Conservation (phyloP, 2,329 filamentous ascomycete species). For the Stachybotrys chartarum region DNA sequence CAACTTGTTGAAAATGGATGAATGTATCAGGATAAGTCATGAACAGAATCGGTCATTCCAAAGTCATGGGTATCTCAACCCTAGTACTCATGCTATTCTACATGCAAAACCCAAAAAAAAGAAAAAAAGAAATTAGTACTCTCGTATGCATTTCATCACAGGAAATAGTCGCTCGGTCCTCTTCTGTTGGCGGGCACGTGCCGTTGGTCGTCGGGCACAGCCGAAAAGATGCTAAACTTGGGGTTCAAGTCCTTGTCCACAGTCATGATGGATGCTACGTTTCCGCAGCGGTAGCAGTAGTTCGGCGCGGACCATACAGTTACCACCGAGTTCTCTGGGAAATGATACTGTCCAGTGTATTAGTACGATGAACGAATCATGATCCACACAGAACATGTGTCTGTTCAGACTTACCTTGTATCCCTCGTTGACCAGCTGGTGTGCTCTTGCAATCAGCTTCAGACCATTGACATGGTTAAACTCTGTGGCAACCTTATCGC, state of each 20-base stretch:
- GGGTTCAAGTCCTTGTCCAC: slow-evolving; percentile 78
- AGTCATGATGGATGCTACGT: slow-evolving; percentile 94
- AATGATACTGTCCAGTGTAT: slow-evolving; percentile 64
- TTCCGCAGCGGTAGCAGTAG: slow-evolving; percentile 92
- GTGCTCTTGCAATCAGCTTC: slow-evolving; percentile 92
- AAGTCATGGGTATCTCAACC: slow-evolving; percentile 33
- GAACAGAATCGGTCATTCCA: slow-evolving; percentile 19
- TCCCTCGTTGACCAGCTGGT: slow-evolving; percentile 96
- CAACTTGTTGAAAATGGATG: no score
- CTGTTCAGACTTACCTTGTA: slow-evolving; percentile 63
- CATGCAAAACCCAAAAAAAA: slow-evolving; percentile 19
- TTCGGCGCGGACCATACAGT: slow-evolving; percentile 98
- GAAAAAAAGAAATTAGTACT: slow-evolving; percentile 14
- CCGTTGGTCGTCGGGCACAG: slow-evolving; percentile 78
- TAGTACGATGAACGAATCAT: slow-evolving; percentile 9
- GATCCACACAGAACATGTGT: no score
- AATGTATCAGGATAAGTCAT: background rate
- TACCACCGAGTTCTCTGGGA: slow-evolving; percentile 88
- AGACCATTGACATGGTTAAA: slow-evolving; percentile 96
- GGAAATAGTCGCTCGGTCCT: slow-evolving; percentile 64
- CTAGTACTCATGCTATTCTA: slow-evolving; percentile 28
- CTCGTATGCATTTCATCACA: slow-evolving; percentile 33
- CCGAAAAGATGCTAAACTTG: slow-evolving; percentile 87
- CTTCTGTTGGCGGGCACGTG: slow-evolving; percentile 68
- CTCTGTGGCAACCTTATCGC: slow-evolving; percentile 93